phyloP scores from a whole-genome alignment of 345 rosid genomes.

The Cochlearia excelsa region DNA sequence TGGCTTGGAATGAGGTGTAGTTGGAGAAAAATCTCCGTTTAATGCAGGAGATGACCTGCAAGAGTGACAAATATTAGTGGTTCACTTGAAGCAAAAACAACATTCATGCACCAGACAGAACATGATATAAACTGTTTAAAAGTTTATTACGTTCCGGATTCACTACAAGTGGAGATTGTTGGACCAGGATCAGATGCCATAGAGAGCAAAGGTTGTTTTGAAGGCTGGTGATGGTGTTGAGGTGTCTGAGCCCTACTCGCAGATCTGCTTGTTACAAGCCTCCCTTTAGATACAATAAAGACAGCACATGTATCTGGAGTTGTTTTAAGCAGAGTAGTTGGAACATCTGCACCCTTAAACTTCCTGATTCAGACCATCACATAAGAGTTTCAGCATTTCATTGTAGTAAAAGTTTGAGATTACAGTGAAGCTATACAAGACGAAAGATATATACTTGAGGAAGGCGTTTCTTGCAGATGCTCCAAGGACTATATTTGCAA shows the following conservation, averaged over 20 bases:
- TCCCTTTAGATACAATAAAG: constrained; percentile 56
- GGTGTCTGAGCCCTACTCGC: constrained; percentile 40
- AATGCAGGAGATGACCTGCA: constrained; percentile 31
- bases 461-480: constrained; percentile 46
- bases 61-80: constrained; percentile 8
- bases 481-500: constrained; percentile 56
- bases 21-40: constrained; percentile 29
- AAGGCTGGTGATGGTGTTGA: not conserved
- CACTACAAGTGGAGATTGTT: constrained; percentile 31
- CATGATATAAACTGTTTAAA: not conserved
- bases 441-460: constrained; percentile 35
- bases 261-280: constrained; percentile 40
- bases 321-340: constrained; percentile 46
- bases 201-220: constrained; percentile 7
- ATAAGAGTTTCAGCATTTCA: constrained; percentile 7
- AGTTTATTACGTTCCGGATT: constrained; percentile 43
- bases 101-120: constrained; percentile 15
- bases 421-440: constrained; percentile 30
- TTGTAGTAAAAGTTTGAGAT: constrained; percentile 4
- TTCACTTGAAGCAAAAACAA: constrained; percentile 6
- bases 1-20: constrained; percentile 22
- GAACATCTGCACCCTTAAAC: constrained; percentile 45
- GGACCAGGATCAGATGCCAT: constrained; percentile 23
- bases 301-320: constrained; percentile 62
- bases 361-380: constrained; percentile 49